A percentile compares a stretch with the other conserved stretches of the same genome.
Conservation (phyloP, 2,329 filamentous ascomycete genomes). For the Sclerotinia trifoliorum region DNA sequence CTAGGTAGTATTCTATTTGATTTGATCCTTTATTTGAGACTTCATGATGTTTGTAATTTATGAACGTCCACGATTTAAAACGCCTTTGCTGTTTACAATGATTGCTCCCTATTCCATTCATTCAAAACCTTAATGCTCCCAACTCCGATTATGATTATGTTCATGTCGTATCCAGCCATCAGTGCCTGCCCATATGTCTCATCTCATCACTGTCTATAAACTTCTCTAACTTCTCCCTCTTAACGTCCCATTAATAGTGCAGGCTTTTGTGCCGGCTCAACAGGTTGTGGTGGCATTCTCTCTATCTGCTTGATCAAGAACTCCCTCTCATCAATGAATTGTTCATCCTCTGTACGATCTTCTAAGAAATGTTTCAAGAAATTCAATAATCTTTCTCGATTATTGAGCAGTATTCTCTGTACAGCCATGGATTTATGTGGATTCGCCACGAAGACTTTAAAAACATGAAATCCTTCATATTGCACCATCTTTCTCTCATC, state of each 20-base stretch:
- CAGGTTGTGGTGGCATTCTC: conserved; percentile 60
- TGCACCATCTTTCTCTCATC: conserved; percentile 99
- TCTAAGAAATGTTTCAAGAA: conserved; percentile 92
- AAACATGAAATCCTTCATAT: conserved; percentile 98
- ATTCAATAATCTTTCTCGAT: conserved; percentile 82
- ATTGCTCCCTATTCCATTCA: conserved; percentile 15
- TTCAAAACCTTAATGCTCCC: conserved; percentile 21
- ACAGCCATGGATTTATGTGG: conserved; percentile 97
- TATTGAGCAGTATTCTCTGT: conserved; percentile 94
- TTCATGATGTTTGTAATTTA: conserved; percentile 3
- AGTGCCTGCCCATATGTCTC: conserved; percentile 21
- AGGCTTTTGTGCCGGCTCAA: conserved; percentile 44
- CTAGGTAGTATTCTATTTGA: neutral
- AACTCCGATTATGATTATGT: conserved; percentile 23
- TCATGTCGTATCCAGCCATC: conserved; percentile 22
- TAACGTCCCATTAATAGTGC: conserved; percentile 38
- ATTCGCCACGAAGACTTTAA: conserved; percentile 99
- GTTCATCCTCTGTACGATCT: conserved; percentile 93
- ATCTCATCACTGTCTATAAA: conserved; percentile 22
- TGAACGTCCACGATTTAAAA: conserved; percentile 12
- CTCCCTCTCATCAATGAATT: conserved; percentile 97
- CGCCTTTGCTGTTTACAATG: conserved; percentile 20
- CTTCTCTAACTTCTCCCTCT: conserved; percentile 6
- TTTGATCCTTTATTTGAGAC: neutral
- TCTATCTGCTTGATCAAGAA: conserved; percentile 94